Base-by-base conservation (phyloP, 2,329 filamentous ascomycete genomes). In the Nemania serpens region DNA sequence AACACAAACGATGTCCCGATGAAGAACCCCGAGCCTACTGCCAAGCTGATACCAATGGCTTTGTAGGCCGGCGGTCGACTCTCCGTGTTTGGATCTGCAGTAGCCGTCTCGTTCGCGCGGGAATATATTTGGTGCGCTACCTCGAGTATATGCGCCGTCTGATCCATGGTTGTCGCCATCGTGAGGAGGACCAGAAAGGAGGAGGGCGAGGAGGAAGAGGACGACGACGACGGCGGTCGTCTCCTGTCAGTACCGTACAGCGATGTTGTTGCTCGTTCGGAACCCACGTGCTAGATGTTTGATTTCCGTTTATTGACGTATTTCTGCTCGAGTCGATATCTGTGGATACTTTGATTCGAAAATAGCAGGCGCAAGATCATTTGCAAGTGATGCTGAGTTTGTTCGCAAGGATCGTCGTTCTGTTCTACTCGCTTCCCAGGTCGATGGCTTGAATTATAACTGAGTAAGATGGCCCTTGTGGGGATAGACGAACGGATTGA, bases 1-100 rank as follows among this genome's bases (percentile, higher is more conserved):
- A 99, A 79, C 29, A 98, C 93, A 75, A 98, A 99, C 0, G 94
- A 98, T 13, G 90, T 84, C 56, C 95, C 95, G 73, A 99, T 99
- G 75, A 98, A 98, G 59, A 91, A 75, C 43, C 95, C 95, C 0
- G 94, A 98, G 34, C 88, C 87, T 61, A 97, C 84, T 15, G 95
- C 95, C 37, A 99, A 82, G 20, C 87, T 82, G 64, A 99, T 91
- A 57, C 95, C 95, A 67, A 98, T 85, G 25, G 88, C 86, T 74
- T 97, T 98, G 83, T 91, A 98, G 59, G 79, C 76, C 7, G 79
- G 70, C 0, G 84, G 84, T 25, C 83, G 77, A 18, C 68, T 64
- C 12, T 68, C 61, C n/a, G 72, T 64, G 53, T 68, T 69, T 41
- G 66, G 61, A 66, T 70, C 64, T 53, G 68, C 64, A 48, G 69